Percentiles rank a stretch among this genome's conserved stretches.
phyloP scores from a whole-genome alignment of 2,329 filamentous ascomycete genomes.

The Paraconiothyrium sp. region DNA sequence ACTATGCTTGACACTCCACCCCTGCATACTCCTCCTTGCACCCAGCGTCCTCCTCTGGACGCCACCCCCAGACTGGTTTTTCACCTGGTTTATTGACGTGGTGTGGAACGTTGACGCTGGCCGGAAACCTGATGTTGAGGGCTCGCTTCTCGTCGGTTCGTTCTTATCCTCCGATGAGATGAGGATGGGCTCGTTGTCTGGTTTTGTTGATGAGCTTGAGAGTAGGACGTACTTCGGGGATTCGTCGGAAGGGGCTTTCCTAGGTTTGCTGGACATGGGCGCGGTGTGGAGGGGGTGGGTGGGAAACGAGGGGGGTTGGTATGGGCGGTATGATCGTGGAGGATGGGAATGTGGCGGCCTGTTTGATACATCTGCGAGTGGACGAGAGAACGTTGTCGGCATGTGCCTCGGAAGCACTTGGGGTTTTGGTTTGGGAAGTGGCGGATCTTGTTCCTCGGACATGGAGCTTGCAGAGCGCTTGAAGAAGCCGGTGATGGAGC shows the following conservation, averaged over 20 bases:
- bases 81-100: constrained; percentile 51
- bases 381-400: constrained; percentile 20
- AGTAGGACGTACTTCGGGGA: constrained; percentile 59
- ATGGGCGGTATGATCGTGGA: constrained; percentile 24
- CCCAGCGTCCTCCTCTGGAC: constrained; percentile 59
- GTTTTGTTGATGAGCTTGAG: constrained; percentile 54
- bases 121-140: constrained; percentile 32
- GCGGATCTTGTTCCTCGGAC: constrained; percentile 24
- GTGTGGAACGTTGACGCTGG: constrained; percentile 56
- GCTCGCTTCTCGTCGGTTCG: constrained; percentile 9
- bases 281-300: constrained; percentile 43
- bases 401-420: neutral
- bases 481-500: constrained; percentile 64
- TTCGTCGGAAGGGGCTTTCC: constrained; percentile 30
- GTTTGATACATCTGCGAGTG: constrained; percentile 48
- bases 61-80: constrained; percentile 32
- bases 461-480: constrained; percentile 38
- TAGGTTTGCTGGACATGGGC: constrained; percentile 47
- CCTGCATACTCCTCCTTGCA: constrained; percentile 59
- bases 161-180: constrained; percentile 19
- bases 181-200: constrained; percentile 26
- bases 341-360: constrained; percentile 21
- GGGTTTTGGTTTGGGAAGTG: constrained; percentile 7
- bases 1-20: constrained; percentile 56
- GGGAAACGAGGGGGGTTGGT: constrained; percentile 37